phyloP scores from a whole-genome alignment of 169 alveolate species.

The Plasmodium yoelii region DNA sequence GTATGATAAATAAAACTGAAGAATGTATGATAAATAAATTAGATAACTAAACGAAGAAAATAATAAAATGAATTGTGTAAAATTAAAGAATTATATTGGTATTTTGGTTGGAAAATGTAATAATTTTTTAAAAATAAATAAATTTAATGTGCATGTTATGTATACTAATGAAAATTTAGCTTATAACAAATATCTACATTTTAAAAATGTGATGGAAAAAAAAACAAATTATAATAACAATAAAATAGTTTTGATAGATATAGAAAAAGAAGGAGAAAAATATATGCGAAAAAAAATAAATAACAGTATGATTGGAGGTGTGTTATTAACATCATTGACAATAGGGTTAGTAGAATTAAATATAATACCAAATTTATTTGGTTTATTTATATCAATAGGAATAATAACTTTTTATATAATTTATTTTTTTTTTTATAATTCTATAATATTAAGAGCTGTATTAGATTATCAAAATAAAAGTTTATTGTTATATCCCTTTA shows the following conservation, averaged over 20 bases:
- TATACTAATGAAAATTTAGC: neutral
- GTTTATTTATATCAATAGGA: conserved; percentile 13
- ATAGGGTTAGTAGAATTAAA: conserved; percentile 50
- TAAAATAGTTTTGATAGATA: conserved; percentile 32
- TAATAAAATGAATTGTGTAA: neutral
- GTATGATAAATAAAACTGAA: no score
- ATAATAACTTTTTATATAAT: conserved; percentile 5
- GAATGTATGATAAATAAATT: no score
- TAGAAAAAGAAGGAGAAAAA: conserved; percentile 8
- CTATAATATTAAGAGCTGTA: conserved; percentile 68
- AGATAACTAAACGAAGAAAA: neutral
- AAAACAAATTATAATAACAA: neutral
- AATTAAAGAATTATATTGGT: neutral
- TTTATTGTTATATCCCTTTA: conserved; percentile 50
- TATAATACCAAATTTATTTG: conserved; percentile 9
- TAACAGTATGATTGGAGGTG: conserved; percentile 11
- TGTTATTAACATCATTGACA: conserved; percentile 36
- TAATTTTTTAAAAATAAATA: neutral
- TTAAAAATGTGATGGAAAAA: neutral
- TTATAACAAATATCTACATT: conserved; percentile 14
- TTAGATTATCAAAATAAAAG: conserved; percentile 34
- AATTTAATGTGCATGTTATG: conserved; percentile 8
- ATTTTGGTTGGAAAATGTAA: neutral
- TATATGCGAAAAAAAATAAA: conserved; percentile 31
- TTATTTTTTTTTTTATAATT: conserved; percentile 12